phyloP scores from a whole-genome alignment of 352 stramenopile species.

The Globisporangium nunn region DNA sequence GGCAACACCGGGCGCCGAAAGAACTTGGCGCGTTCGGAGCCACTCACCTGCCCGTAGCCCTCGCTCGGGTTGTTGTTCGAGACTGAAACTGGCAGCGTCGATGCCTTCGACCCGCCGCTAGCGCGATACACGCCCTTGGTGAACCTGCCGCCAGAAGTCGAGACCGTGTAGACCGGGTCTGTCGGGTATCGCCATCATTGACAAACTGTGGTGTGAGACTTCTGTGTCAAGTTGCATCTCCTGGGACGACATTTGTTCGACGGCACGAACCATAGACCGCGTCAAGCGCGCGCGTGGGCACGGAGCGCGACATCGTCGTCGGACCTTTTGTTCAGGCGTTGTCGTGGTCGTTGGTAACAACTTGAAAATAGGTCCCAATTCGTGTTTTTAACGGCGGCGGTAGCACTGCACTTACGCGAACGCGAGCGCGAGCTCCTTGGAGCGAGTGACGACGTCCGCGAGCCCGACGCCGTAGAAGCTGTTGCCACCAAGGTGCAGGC shows the following conservation, averaged over 20 bases:
- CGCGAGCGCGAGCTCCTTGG: slow-evolving; percentile 70
- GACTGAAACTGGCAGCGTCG: slow-evolving; percentile 4
- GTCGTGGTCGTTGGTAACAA: too few relatives aligned
- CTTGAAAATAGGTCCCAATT: background rate
- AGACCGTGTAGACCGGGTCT: slow-evolving; percentile 78
- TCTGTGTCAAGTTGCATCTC: too few relatives aligned
- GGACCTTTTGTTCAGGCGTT: background rate
- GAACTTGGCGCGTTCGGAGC: slow-evolving; percentile 82
- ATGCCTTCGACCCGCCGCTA: slow-evolving; percentile 2
- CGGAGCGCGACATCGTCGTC: slow-evolving; percentile 37
- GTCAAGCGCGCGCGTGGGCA: slow-evolving; percentile 63
- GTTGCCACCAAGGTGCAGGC: slow-evolving; percentile 66
- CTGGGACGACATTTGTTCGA: background rate
- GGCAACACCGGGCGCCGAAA: slow-evolving; percentile 87
- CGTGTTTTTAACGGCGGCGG: background rate
- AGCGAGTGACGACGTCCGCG: slow-evolving; percentile 77
- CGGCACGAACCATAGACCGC: slow-evolving; percentile 57
- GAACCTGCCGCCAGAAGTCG: slow-evolving; percentile 51
- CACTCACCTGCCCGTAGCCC: slow-evolving; percentile 49
- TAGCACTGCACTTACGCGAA: slow-evolving; percentile 17
- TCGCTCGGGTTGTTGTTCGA: slow-evolving; percentile 21
- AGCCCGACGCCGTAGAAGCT: slow-evolving; percentile 85
- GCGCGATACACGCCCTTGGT: slow-evolving; percentile 52
- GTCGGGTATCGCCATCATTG: background rate
- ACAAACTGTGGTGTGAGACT: too few relatives aligned